Percentiles rank a stretch among this genome's conserved stretches.
Evolutionary conservation across 73 alveolate genomes (phyloP).

Genomic region (Paramecium biaurelia): DNA sequence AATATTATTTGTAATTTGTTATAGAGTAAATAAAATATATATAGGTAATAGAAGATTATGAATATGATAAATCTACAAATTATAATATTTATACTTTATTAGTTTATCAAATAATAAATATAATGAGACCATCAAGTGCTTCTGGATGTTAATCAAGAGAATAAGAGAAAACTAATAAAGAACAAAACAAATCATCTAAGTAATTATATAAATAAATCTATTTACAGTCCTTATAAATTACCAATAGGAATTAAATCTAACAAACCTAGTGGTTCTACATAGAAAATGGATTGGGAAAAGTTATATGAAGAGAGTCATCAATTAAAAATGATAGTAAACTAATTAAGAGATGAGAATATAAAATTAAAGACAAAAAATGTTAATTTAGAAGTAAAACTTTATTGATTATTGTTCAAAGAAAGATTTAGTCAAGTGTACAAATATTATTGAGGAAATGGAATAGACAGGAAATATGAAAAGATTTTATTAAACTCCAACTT

Average conservation of each 20-base stretch:
- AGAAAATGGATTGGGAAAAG: constrained; percentile 25
- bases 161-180: neutral
- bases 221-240: neutral
- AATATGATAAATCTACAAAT: neutral
- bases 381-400: neutral
- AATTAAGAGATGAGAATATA: constrained; percentile 12
- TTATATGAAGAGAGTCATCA: neutral
- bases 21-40: neutral
- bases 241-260: neutral
- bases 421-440: neutral
- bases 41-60: neutral
- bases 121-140: constrained; percentile 27
- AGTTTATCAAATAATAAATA: neutral
- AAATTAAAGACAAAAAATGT: constrained; percentile 33
- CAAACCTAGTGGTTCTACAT: neutral
- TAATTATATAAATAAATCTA: neutral
- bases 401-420: neutral
- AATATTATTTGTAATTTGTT: neutral
- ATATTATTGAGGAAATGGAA: constrained; percentile 5
- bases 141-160: neutral
- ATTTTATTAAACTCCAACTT: neutral
- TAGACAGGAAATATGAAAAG: constrained; percentile 27
- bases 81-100: neutral
- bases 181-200: neutral
- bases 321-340: neutral